Evolutionary conservation across 495 filamentous ascomycete species (phyloP).

Genomic region (Lasiosphaeria hispida): DNA sequence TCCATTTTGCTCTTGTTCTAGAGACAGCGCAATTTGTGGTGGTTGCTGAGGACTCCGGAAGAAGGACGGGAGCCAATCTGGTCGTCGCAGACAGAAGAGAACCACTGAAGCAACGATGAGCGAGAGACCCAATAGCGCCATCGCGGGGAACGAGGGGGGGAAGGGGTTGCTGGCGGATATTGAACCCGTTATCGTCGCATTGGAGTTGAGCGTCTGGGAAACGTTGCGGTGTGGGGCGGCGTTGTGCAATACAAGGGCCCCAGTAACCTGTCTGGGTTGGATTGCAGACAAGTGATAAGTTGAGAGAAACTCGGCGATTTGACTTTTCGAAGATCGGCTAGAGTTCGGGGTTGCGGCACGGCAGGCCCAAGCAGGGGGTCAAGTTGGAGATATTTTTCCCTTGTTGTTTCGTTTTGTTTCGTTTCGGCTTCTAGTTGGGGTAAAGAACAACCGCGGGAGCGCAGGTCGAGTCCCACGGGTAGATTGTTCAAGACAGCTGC

Average conservation of each 20-base stretch:
- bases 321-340: no score
- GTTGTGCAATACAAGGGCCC: no score
- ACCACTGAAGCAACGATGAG: constrained; percentile 54
- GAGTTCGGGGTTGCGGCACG: no score
- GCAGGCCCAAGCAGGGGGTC: background rate
- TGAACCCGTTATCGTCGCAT: constrained; percentile 20
- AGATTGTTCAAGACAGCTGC: background rate
- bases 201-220: background rate
- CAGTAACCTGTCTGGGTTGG: no score
- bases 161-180: constrained; percentile 15
- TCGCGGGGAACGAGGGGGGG: constrained; percentile 18
- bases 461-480: background rate
- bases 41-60: constrained; percentile 25
- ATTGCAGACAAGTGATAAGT: no score
- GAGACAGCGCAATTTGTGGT: constrained; percentile 26
- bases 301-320: no score
- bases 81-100: constrained; percentile 48
- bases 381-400: background rate
- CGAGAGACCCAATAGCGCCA: constrained; percentile 54
- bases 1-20: constrained; percentile 2
- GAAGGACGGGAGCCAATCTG: constrained; percentile 39
- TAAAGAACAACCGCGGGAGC: background rate
- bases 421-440: background rate
- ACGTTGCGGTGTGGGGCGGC: no score
- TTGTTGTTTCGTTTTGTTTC: constrained; percentile 5